Percentiles rank a stretch among this genome's conserved stretches.
Evolutionary conservation across 164 flowering plant species (phyloP).

Genomic region (grape (Vitis vinifera)): ASM3070453v1 NC_081810.1:8617501-8618000

Average conservation of each 20-base stretch:
- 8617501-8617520: conserved; percentile 45
- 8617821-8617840: conserved; percentile 79
- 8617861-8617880: conserved; percentile 82
- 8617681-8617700: conserved; percentile 84
- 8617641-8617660: conserved; percentile 77
- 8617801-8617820: conserved; percentile 83
- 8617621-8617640: conserved; percentile 65
- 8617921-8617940: conserved; percentile 86
- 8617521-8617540: conserved; percentile 75
- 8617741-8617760: conserved; percentile 68
- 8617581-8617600: conserved; percentile 75
- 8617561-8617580: conserved; percentile 68
- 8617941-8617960: conserved; percentile 86
- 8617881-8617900: conserved; percentile 59
- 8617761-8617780: conserved; percentile 74
- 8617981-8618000: conserved; percentile 80
- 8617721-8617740: conserved; percentile 74
- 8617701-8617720: conserved; percentile 75
- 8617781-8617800: conserved; percentile 82
- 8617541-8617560: conserved; percentile 76
- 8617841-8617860: conserved; percentile 73
- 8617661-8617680: conserved; percentile 86
- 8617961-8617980: conserved; percentile 81
- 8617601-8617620: conserved; percentile 81
- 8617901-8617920: conserved; percentile 86